Evolutionary conservation across 345 rosid species (phyloP).

Genomic region (Citrus mangshanensis): DNA sequence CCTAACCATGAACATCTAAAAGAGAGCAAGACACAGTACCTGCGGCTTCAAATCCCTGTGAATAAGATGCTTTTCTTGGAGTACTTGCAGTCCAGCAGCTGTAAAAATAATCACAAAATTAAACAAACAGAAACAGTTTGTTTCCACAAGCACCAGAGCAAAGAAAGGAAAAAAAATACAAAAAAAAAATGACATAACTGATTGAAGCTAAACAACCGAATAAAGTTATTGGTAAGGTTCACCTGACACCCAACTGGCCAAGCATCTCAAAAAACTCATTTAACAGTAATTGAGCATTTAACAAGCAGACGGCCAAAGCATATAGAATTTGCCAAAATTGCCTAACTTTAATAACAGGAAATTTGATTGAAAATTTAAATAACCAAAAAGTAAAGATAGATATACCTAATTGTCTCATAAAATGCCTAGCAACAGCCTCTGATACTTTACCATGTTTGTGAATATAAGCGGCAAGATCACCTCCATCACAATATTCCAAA

Average conservation of each 20-base stretch:
- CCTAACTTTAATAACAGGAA: background rate
- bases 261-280: background rate
- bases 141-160: background rate
- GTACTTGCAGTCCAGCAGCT: constrained; percentile 85
- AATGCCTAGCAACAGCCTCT: constrained; percentile 68
- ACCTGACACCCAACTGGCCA: constrained; percentile 4
- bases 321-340: background rate
- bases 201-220: background rate
- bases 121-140: background rate
- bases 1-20: background rate
- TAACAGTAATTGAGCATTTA: background rate
- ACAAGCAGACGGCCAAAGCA: background rate
- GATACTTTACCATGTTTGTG: constrained; percentile 61
- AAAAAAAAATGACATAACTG: background rate
- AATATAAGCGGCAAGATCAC: constrained; percentile 73
- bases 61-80: constrained; percentile 74
- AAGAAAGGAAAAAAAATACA: background rate
- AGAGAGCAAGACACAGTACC: constrained; percentile 33
- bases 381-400: background rate
- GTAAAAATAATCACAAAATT: constrained; percentile 26
- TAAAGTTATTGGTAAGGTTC: background rate
- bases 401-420: constrained; percentile 81
- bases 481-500: constrained; percentile 84
- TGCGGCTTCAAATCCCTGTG: constrained; percentile 89
- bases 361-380: background rate